phyloP scores from a whole-genome alignment of 768 basidiomycete species.

The Leccinum variicolor region DNA sequence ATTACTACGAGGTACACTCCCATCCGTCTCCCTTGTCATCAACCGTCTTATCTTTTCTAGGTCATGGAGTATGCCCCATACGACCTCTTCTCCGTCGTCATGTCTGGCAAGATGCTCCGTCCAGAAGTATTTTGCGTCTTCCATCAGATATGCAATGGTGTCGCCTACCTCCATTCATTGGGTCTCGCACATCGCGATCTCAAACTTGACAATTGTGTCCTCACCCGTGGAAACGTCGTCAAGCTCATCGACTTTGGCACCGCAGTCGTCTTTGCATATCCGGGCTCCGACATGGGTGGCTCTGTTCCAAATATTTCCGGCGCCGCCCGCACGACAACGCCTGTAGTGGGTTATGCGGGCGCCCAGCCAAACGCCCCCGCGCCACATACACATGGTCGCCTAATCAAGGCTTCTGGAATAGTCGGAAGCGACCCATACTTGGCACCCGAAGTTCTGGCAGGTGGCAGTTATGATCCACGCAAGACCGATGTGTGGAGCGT shows the following conservation, averaged over 20 bases:
- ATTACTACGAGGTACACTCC: conserved; percentile 87
- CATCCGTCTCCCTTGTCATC: conserved; percentile 3
- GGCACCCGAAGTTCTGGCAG: conserved; percentile 88
- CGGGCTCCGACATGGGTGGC: conserved; percentile 67
- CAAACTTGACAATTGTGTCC: conserved; percentile 99
- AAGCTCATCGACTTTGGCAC: conserved; percentile 99
- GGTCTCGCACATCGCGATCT: conserved; percentile 98
- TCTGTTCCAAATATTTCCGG: conserved; percentile 25
- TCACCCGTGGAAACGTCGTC: conserved; percentile 92
- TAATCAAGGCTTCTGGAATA: conserved; percentile 75
- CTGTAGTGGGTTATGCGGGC: conserved; percentile 19
- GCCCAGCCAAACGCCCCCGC: conserved; percentile 22
- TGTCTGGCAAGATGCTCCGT: conserved; percentile 98
- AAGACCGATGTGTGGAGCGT: conserved; percentile 99
- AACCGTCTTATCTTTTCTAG: conserved; percentile 39
- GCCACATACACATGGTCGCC: conserved; percentile 39
- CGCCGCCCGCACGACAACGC: not conserved
- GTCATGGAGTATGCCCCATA: conserved; percentile 99
- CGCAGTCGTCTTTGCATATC: conserved; percentile 99
- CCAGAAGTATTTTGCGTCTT: conserved; percentile 99
- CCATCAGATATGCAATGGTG: conserved; percentile 96
- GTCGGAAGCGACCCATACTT: conserved; percentile 99
- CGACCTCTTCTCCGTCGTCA: conserved; percentile 98
- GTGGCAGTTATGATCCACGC: conserved; percentile 86
- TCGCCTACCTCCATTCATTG: conserved; percentile 96